Evolutionary conservation across 202 grass and related monocot species (phyloP).

Genomic region (Setaria italica): DNA sequence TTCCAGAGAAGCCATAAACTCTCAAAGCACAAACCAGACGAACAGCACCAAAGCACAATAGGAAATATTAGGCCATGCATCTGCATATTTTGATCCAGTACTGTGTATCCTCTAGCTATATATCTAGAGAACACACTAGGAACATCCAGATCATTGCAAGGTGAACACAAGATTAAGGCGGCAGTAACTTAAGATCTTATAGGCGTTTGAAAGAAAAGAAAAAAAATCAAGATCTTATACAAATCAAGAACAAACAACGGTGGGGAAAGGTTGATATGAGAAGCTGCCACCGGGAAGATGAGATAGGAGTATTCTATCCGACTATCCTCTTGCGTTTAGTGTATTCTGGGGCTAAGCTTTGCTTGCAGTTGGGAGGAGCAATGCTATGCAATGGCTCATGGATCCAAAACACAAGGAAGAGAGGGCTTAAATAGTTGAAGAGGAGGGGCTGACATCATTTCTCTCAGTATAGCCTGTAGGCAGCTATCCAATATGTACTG

Average conservation of each 20-base stretch:
- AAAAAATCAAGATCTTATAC: not conserved
- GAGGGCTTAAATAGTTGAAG: conserved; percentile 65
- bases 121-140: not conserved
- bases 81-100: not conserved
- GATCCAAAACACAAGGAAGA: conserved; percentile 44
- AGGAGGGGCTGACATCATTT: conserved; percentile 60
- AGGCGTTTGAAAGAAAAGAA: not conserved
- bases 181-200: not conserved
- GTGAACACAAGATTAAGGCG: not conserved
- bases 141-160: conserved; percentile 1
- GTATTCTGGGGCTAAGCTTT: not conserved
- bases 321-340: too few species aligned
- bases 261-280: not conserved
- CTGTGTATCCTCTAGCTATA: not conserved
- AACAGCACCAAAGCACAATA: not conserved
- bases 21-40: not conserved
- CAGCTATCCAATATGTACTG: conserved; percentile 2
- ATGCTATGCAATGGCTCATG: conserved; percentile 35
- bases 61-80: not conserved
- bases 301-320: not conserved
- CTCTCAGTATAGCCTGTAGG: conserved; percentile 37
- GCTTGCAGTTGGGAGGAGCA: not conserved
- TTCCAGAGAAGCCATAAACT: conserved; percentile 39
- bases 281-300: not conserved
- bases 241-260: conserved; percentile 5